Percentiles rank a stretch among this genome's conserved stretches.
phyloP scores from a whole-genome alignment of 768 basidiomycete genomes.

The Imleria badia region DNA sequence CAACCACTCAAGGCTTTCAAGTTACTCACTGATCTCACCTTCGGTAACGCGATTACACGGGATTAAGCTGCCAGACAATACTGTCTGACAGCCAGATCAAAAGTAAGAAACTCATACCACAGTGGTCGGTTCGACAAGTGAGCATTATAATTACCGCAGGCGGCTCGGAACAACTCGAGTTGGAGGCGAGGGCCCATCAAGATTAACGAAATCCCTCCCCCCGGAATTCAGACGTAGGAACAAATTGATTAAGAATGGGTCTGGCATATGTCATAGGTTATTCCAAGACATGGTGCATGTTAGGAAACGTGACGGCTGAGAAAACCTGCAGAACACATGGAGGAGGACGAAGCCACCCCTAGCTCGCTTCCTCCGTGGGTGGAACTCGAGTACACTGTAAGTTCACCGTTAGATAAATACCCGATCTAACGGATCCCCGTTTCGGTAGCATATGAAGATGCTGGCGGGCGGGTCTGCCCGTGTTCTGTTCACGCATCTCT shows the following conservation, averaged over 20 bases:
- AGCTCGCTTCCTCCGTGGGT: slow-evolving; percentile 87
- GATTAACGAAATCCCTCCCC: neutral
- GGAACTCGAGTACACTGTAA: slow-evolving; percentile 82
- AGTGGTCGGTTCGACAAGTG: neutral
- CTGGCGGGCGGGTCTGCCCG: slow-evolving; percentile 64
- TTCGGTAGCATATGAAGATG: slow-evolving; percentile 73
- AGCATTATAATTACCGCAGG: neutral
- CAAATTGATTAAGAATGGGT: slow-evolving; percentile 33
- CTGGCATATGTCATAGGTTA: slow-evolving; percentile 60
- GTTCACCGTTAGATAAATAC: slow-evolving; percentile 16
- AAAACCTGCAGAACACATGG: slow-evolving; percentile 76
- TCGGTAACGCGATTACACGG: no score
- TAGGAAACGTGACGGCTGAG: slow-evolving; percentile 1
- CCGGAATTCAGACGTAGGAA: neutral
- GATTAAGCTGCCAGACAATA: no score
- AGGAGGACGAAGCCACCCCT: slow-evolving; percentile 80
- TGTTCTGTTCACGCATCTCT: slow-evolving; percentile 87
- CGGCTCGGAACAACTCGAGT: neutral
- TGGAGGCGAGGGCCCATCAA: neutral
- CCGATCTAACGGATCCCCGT: neutral
- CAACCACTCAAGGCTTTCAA: no score
- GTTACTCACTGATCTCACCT: no score
- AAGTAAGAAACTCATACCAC: no score
- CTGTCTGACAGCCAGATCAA: neutral
- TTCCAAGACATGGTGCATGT: neutral